These are phyloP conservation scores for Raffaelea deltoideospora DNA, from an alignment of 2,329 filamentous ascomycete genomes.

Conservation along the genomic window DNA sequence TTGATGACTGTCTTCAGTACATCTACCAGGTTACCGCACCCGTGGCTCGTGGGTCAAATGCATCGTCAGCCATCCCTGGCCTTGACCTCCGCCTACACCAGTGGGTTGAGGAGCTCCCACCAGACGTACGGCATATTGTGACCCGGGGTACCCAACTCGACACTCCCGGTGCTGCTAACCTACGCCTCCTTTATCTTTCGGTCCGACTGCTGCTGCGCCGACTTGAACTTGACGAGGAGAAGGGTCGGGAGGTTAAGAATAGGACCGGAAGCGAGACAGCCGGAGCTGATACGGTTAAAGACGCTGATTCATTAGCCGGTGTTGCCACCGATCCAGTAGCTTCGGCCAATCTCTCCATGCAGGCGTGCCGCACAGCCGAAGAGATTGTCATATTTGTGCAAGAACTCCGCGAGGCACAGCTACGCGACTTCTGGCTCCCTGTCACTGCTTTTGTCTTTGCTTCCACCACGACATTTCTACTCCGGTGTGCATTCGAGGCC, in stretches of 20 bases:
- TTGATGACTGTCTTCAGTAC: conserved; percentile 12
- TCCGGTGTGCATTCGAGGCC: conserved; percentile 2
- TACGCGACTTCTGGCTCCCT: conserved; percentile 4
- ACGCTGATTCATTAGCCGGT: too few relatives aligned
- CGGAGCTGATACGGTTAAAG: too few relatives aligned
- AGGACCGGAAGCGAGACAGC: too few relatives aligned
- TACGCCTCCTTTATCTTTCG: conserved; percentile 34
- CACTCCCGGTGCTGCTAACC: conserved; percentile 27
- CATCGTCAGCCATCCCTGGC: background rate
- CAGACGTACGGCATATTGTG: background rate
- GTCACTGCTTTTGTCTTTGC: conserved; percentile 1
- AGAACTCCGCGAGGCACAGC: background rate
- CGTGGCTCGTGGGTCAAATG: background rate
- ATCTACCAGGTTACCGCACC: background rate
- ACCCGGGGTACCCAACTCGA: background rate
- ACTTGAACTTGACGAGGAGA: conserved; percentile 26
- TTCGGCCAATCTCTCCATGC: background rate
- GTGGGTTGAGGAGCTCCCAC: background rate
- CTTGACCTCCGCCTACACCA: background rate
- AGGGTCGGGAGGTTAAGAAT: background rate
- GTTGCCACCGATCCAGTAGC: background rate
- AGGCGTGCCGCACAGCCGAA: conserved; percentile 1
- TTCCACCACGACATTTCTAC: background rate
- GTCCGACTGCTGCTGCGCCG: conserved; percentile 29
- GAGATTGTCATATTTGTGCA: conserved; percentile 1